A percentile compares a stretch with the other conserved stretches of the same genome.
Evolutionary conservation across 148 eudicot species (phyloP).

Genomic region (Vaccinium macrocarpon): DNA sequence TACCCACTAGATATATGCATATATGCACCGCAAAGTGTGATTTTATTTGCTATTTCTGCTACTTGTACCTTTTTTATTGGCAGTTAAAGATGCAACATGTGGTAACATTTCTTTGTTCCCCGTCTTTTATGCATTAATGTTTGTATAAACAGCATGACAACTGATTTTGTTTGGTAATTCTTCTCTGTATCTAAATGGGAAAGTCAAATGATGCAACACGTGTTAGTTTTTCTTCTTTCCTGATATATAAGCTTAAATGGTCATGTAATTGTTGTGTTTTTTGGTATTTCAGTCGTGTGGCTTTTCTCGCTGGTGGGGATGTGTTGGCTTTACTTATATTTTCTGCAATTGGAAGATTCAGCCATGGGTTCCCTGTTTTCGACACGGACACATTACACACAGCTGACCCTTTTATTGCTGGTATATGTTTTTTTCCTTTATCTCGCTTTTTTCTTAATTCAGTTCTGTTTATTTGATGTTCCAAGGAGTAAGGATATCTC

Average conservation of each 20-base stretch:
- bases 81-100: not conserved
- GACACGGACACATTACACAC: conserved; percentile 74
- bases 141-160: not conserved
- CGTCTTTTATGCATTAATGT: not conserved
- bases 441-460: not conserved
- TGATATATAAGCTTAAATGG: not conserved
- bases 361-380: conserved; percentile 85
- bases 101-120: not conserved
- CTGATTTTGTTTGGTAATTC: not conserved
- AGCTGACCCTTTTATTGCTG: conserved; percentile 95
- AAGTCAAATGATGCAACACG: conserved; percentile 27
- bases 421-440: conserved; percentile 21
- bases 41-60: not conserved
- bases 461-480: not conserved
- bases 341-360: conserved; percentile 86
- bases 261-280: conserved; percentile 10
- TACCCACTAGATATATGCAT: not conserved
- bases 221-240: conserved; percentile 51
- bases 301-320: conserved; percentile 88
- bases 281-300: conserved; percentile 46
- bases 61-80: not conserved
- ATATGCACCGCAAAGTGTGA: not conserved
- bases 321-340: conserved; percentile 76
- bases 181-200: not conserved
- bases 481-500: not conserved